Evolutionary conservation across 768 basidiomycete genomes (phyloP), one percentile per base, ranked within the genome.

Genomic region (Pulveroboletus sp.): DNA sequence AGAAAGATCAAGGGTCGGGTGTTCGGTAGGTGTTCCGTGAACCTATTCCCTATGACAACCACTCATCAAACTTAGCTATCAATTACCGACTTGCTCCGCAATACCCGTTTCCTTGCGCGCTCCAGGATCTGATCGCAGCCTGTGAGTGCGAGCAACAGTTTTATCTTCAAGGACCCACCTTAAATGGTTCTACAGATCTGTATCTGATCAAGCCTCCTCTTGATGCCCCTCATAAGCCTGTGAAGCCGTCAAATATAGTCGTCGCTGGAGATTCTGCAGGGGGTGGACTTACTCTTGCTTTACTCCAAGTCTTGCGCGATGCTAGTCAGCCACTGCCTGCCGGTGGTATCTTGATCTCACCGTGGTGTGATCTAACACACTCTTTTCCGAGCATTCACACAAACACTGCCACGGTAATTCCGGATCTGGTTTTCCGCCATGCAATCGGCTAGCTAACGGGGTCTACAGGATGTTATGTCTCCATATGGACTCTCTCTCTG

Each of bases 291-390:
- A 78, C 82, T 1, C 70, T 97, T 43, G 86, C 93, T 5, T 73
- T 96, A 24, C 76, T 99, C 4, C 90, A 93, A 68, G 76, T 88
- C 10, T 79, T 99, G 40, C 86, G 96, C 14, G 96, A 99, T 66
- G 70, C 78, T 1, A 84, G 81, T 3, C 72, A 94, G 20, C 93
- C 93, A 6, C 55, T 79, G 38, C 95, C 94, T 4, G 90, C 93
- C 3, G 96, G 93, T 7, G 93, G 83, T 1, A 75, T 95, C 16
- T 71, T 97, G 34, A 86, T 97, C 55, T 93, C 90, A 23, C 96
- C 96, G 0, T 97, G 95, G 89, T 88, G 79, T 56, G 86, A 88
- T 67, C 70, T 98, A n/a, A 94, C 91, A 0, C 96, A 98, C 66
- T 93, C 90, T 1, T 97, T 98, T 67, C 89, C 92, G 0, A 92